These are phyloP conservation scores for Tubosaeta sp. DNA, from an alignment of 768 basidiomycete species.

Conservation along the genomic window DNA sequence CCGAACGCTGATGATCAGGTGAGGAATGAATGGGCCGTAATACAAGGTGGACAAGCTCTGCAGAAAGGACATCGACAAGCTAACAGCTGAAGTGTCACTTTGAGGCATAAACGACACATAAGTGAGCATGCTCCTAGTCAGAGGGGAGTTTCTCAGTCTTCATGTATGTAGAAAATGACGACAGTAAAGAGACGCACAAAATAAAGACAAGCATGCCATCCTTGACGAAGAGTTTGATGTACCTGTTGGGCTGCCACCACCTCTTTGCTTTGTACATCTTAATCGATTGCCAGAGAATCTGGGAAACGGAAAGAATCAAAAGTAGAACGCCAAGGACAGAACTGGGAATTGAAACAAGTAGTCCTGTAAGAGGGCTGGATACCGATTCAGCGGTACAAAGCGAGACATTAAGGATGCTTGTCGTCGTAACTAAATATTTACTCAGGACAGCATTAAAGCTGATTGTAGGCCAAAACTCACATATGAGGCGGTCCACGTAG, in stretches of 20 bases:
- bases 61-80: neutral
- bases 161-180: neutral
- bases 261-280: constrained; percentile 2
- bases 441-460: neutral
- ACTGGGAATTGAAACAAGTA: neutral
- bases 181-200: neutral
- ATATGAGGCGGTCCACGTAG: neutral
- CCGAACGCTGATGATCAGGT: constrained; percentile 9
- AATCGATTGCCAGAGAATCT: neutral
- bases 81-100: no score
- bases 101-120: neutral
- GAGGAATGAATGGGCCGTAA: neutral
- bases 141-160: neutral
- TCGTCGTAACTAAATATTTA: no score
- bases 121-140: neutral
- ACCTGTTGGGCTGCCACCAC: constrained; percentile 7
- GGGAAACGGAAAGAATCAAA: neutral
- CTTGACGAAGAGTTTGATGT: neutral
- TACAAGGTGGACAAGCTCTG: neutral
- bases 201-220: constrained; percentile 7
- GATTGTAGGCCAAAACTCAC: neutral
- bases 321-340: neutral
- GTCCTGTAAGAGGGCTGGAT: no score
- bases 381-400: no score
- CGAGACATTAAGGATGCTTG: no score